Percentiles rank a stretch among this genome's conserved stretches.
phyloP scores from a whole-genome alignment of 2,329 filamentous ascomycete species.

The Epichloe sibirici region DNA sequence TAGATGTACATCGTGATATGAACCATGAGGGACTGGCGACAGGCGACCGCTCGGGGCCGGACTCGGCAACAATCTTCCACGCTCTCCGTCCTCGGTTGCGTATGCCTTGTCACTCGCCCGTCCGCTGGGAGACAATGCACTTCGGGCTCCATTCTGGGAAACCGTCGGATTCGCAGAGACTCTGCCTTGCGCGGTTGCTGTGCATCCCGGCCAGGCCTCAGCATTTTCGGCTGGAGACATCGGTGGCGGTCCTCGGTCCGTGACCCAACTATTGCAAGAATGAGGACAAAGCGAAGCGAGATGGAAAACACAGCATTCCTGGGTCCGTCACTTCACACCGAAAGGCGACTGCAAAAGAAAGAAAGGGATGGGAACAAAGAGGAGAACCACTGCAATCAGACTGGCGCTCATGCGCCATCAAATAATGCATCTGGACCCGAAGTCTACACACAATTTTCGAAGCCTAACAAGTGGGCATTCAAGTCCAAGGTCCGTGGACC shows the following conservation, averaged over 20 bases:
- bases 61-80: constrained; percentile 11
- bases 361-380: background rate
- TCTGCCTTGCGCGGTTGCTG: background rate
- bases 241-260: background rate
- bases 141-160: background rate
- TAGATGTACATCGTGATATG: background rate
- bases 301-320: background rate
- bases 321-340: background rate
- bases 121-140: constrained; percentile 1
- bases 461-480: background rate
- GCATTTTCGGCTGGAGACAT: background rate
- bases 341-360: background rate
- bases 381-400: background rate
- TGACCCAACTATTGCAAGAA: background rate
- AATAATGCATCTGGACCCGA: background rate
- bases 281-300: background rate
- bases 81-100: background rate
- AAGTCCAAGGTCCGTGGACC: background rate
- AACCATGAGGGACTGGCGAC: constrained; percentile 8
- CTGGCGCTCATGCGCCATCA: background rate
- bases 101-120: background rate
- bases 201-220: background rate
- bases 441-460: too few species aligned
- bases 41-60: constrained; percentile 11
- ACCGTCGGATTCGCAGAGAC: background rate